A percentile compares a stretch with the other conserved stretches of the same genome.
Evolutionary conservation across 106 monocot species (phyloP).

Genomic region (Posidonia australis): DNA sequence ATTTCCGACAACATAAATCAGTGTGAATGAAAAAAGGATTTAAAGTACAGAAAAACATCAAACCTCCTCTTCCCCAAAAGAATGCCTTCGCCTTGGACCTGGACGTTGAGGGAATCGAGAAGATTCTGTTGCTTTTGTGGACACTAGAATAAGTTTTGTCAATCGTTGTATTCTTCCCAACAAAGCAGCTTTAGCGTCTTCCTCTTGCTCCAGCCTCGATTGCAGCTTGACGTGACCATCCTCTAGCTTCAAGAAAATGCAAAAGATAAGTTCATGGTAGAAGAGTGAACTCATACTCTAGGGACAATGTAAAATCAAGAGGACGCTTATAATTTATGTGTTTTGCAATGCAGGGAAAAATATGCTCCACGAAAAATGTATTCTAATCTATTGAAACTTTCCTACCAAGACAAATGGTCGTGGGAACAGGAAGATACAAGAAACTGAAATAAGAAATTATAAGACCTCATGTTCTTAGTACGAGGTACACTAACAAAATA

Average conservation of each 20-base stretch:
- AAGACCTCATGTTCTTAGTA: no score
- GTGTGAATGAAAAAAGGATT: neutral
- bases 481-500: no score
- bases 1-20: neutral
- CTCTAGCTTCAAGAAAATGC: constrained; percentile 49
- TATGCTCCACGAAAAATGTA: no score
- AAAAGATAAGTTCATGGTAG: neutral
- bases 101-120: constrained; percentile 66
- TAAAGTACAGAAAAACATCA: neutral
- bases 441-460: no score
- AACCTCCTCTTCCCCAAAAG: constrained; percentile 99
- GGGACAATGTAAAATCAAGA: neutral
- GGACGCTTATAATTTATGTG: no score
- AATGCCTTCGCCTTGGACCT: constrained; percentile 69
- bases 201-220: constrained; percentile 87
- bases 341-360: no score
- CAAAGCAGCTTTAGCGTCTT: constrained; percentile 92
- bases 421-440: no score
- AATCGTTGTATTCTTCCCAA: constrained; percentile 80
- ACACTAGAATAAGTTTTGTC: constrained; percentile 89
- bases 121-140: constrained; percentile 68
- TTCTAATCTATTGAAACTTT: no score
- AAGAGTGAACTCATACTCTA: neutral
- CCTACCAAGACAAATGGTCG: no score
- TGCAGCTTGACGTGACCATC: constrained; percentile 93